Percentiles rank a stretch among this genome's conserved stretches.
Conservation (phyloP, 1,284 basidiomycete species). For the Pseudozyma flocculosa region DNA sequence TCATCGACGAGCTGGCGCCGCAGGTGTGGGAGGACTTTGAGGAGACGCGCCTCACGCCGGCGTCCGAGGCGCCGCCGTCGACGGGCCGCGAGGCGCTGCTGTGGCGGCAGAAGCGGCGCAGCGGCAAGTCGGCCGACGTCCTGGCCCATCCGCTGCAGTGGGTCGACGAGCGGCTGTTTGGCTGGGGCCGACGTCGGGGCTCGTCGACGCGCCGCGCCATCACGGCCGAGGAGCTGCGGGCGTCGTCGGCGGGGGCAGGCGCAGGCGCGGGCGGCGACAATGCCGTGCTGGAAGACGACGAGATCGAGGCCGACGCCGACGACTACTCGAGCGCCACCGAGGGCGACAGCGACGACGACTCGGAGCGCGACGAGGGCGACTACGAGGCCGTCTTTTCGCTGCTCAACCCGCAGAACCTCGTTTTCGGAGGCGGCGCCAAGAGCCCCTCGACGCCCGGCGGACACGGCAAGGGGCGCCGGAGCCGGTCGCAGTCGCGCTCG, state of each 20-base stretch:
- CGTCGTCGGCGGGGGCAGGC: constrained; percentile 11
- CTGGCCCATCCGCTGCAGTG: constrained; percentile 62
- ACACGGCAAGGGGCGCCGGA: constrained; percentile 16
- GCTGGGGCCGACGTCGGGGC: constrained; percentile 65
- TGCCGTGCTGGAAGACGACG: too few species aligned
- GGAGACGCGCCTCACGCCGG: constrained; percentile 45
- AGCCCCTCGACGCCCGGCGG: constrained; percentile 33
- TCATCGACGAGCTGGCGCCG: constrained; percentile 74
- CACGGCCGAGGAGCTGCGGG: constrained; percentile 28
- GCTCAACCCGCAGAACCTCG: constrained; percentile 30
- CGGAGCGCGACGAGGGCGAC: constrained; percentile 46
- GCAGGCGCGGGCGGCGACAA: constrained; percentile 3
- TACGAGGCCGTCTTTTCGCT: constrained; percentile 54
- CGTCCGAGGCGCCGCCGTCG: constrained; percentile 37
- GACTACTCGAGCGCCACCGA: constrained; percentile 16
- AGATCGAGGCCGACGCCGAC: constrained; percentile 17
- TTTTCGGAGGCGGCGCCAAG: constrained; percentile 22
- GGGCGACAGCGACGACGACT: constrained; percentile 25
- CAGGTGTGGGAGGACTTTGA: constrained; percentile 55
- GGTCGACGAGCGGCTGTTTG: constrained; percentile 89
- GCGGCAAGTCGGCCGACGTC: constrained; percentile 26
- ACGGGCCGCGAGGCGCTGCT: constrained; percentile 36
- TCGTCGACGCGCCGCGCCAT: constrained; percentile 34
- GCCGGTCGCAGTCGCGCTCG: constrained; percentile 38
- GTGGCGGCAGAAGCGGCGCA: constrained; percentile 38